Evolutionary conservation across 2,329 filamentous ascomycete genomes (phyloP), one percentile per base, ranked within the genome.

Genomic region (Decorospora gaudefroyi): DNA sequence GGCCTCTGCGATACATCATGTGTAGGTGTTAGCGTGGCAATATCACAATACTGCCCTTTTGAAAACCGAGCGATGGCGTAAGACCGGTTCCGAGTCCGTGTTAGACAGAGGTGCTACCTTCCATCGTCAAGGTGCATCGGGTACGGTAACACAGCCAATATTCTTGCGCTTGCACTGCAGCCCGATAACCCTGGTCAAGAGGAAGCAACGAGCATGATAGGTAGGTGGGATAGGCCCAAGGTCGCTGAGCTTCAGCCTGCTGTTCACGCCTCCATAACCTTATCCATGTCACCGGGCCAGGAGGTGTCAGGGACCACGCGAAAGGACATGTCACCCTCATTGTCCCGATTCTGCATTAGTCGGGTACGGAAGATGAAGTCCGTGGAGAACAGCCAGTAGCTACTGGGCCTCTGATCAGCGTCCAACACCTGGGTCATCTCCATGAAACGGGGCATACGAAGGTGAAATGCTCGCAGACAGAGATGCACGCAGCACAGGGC

Each of bases 241-340:
- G 42, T n/a, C n/a, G n/a, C n/a, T n/a, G n/a, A n/a, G n/a, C n/a
- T n/a, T n/a, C 49, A 46, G 53, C 44, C 54, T 61, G 55, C 35
- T 40, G 61, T 59, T 62, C 59, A 61, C 55, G 61, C 55, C 54
- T 50, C 31, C 38, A 49, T 53, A 68, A 63, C 64, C 62, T 69
- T 66, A 68, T 64, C 65, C 65, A 63, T 55, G 45, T 48, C 26
- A 17, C 49, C 50, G 65, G 65, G 64, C 59, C 64, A 60, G 39
- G 56, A 53, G 49, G 46, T 51, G 51, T 57, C 57, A 62, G 61
- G 63, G 57, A 62, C 62, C 57, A 65, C 43, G 57, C 57, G 51
- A 31, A 46, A 28, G 42, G 42, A 42, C 25, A 47, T 43, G 42
- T 51, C 43, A 51, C 39, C 32, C 49, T 49, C 57, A 48, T 44